Base-by-base conservation (phyloP, 495 filamentous ascomycete genomes). In the Xylaria intraflava region DNA sequence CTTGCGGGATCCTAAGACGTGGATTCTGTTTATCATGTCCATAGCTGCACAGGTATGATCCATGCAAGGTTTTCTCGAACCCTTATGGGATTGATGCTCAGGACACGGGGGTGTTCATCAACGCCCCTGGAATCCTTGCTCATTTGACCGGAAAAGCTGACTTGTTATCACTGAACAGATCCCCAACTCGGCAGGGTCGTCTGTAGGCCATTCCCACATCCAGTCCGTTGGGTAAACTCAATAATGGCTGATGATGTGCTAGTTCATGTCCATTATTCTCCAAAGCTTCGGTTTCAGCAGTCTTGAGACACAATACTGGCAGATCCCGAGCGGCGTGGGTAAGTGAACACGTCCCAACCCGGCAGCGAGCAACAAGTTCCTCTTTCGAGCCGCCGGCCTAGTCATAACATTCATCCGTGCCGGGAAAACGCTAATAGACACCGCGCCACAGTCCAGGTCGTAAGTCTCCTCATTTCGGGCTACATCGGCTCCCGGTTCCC, bases 1-100 rank as follows among this genome's bases (percentile, higher is more conserved):
- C 0, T 63, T 84, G 3, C 19, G 69, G 24, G 83, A 86, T 55
- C 83, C 81, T 1, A 78, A 83, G 68, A 80, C 80, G 0, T 80
- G 73, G 74, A 57, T 70, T 12, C 51, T 69, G 38, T 69, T 69
- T 45, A 24, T 65, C 35, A 69, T 69, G 64, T 67, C 76, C 3
- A 46, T 69, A 0, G 38, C 69, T 55, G 65, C 75, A 71, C 59
- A 76, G 45, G 52, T 55, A 36, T 16, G 45, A 27, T 7, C 16
- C 41, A 35, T 27, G 22, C n/a, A 2, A 8, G 9, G 3, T 17
- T 40, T 40, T 16, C 35, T n/a, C n/a, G 16, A 1, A 16, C 1
- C 16, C 29, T 4, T 33, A n/a, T n/a, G n/a, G n/a, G n/a, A n/a
- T n/a, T n/a, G n/a, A n/a, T n/a, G n/a, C n/a, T n/a, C n/a, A n/a